Conservation (phyloP, 495 filamentous ascomycete genomes). For the Diplogelasinospora grovesii region DNA sequence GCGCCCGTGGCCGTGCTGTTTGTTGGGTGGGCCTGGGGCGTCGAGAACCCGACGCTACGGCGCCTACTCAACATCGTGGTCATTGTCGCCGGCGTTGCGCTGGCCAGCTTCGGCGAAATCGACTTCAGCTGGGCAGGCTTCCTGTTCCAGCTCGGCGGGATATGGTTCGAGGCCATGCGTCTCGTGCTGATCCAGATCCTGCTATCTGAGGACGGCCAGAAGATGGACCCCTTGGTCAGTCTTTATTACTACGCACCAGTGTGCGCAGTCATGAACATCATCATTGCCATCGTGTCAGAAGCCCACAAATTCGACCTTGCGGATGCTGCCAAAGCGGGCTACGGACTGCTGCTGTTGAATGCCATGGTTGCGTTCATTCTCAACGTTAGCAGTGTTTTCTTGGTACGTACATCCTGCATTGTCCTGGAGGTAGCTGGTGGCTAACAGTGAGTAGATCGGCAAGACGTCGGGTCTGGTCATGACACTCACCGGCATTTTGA, state of each 20-base stretch:
- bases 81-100: slow-evolving; percentile 66
- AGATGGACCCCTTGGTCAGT: slow-evolving; percentile 79
- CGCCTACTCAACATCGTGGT: slow-evolving; percentile 61
- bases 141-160: slow-evolving; percentile 61
- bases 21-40: slow-evolving; percentile 56
- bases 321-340: slow-evolving; percentile 51
- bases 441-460: slow-evolving; percentile 51
- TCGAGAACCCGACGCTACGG: slow-evolving; percentile 52
- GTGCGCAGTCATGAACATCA: slow-evolving; percentile 66
- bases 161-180: slow-evolving; percentile 69
- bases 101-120: slow-evolving; percentile 72
- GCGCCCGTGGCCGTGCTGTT: slow-evolving; percentile 65
- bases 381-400: slow-evolving; percentile 69
- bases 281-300: slow-evolving; percentile 59
- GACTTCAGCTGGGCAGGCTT: slow-evolving; percentile 63
- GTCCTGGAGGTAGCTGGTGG: neutral
- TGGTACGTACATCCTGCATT: slow-evolving; percentile 41
- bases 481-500: slow-evolving; percentile 68
- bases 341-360: slow-evolving; percentile 54
- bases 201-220: slow-evolving; percentile 55
- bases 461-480: slow-evolving; percentile 72
- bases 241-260: slow-evolving; percentile 82
- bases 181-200: slow-evolving; percentile 72
- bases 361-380: slow-evolving; percentile 69
- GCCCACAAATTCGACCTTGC: slow-evolving; percentile 43